phyloP scores from a whole-genome alignment of 805 yeast species.

The Ogataea corticis region DNA sequence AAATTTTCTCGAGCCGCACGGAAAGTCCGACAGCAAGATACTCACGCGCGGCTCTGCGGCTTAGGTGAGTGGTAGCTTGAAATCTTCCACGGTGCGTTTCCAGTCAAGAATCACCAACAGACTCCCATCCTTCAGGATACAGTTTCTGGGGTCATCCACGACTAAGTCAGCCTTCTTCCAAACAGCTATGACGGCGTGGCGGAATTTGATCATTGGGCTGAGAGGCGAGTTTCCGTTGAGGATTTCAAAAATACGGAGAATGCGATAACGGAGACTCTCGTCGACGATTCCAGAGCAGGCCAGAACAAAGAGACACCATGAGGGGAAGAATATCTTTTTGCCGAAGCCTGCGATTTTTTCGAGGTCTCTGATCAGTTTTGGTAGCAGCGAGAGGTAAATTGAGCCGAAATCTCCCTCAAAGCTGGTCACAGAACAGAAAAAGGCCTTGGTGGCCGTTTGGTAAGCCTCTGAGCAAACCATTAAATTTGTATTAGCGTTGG shows the following conservation, averaged over 20 bases:
- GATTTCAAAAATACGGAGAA: conserved; percentile 20
- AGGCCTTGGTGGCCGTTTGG: background rate
- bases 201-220: conserved; percentile 22
- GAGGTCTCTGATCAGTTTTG: conserved; percentile 10
- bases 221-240: conserved; percentile 29
- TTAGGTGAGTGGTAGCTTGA: too few relatives aligned
- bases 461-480: background rate
- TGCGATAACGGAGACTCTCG: conserved; percentile 12
- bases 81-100: background rate
- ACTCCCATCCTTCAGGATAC: background rate
- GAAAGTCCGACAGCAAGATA: too few relatives aligned
- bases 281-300: conserved; percentile 11
- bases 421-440: background rate
- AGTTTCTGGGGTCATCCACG: background rate
- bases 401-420: conserved; percentile 7
- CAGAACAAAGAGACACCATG: conserved; percentile 30
- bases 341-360: conserved; percentile 6
- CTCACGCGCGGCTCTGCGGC: background rate
- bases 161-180: conserved; percentile 29
- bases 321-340: conserved; percentile 25
- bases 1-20: too few relatives aligned
- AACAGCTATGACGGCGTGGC: conserved; percentile 24
- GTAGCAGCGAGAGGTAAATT: conserved; percentile 3
- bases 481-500: background rate
- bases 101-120: background rate